These are phyloP conservation scores for Paecilomyces sp. DNA, from an alignment of 2,329 filamentous ascomycete species.

Conservation along the genomic window DNA sequence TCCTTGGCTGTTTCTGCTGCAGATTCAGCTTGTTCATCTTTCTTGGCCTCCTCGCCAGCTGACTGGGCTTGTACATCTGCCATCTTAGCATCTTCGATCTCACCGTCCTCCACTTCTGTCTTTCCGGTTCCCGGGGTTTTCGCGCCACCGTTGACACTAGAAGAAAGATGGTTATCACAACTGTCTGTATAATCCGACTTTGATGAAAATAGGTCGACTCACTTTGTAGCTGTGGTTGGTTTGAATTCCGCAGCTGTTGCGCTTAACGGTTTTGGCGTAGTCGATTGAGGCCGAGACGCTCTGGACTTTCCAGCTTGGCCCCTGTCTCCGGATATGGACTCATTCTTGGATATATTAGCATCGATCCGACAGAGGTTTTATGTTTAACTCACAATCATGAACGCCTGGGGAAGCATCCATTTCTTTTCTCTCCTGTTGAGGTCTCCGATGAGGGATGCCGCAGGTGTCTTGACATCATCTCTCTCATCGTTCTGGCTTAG, in stretches of 20 bases:
- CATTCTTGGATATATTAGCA: slow-evolving; percentile 17
- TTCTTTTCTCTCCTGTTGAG: slow-evolving; percentile 42
- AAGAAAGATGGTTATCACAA: slow-evolving; percentile 12
- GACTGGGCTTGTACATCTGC: slow-evolving; percentile 19
- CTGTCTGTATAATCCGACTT: not conserved
- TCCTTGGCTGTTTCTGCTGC: not conserved
- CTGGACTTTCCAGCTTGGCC: slow-evolving; percentile 16
- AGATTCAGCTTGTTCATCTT: not conserved
- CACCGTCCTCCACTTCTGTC: slow-evolving; percentile 37
- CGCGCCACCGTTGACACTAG: slow-evolving; percentile 20
- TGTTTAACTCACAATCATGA: slow-evolving; percentile 29
- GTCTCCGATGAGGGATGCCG: slow-evolving; percentile 43
- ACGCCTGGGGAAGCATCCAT: slow-evolving; percentile 43
- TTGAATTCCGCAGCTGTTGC: slow-evolving; percentile 36
- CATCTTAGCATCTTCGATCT: slow-evolving; percentile 41
- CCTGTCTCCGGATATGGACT: slow-evolving; percentile 17
- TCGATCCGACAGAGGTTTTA: slow-evolving; percentile 9
- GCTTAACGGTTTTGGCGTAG: slow-evolving; percentile 31
- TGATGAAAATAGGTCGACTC: slow-evolving; percentile 18
- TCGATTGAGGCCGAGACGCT: slow-evolving; percentile 19
- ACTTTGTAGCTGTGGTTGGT: slow-evolving; percentile 24
- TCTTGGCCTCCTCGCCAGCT: slow-evolving; percentile 1
- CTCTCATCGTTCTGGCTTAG: slow-evolving; percentile 38
- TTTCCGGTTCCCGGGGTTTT: slow-evolving; percentile 19
- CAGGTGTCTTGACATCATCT: slow-evolving; percentile 44